phyloP scores from a whole-genome alignment of 2,329 filamentous ascomycete genomes.

The Calonectria honghensis region DNA sequence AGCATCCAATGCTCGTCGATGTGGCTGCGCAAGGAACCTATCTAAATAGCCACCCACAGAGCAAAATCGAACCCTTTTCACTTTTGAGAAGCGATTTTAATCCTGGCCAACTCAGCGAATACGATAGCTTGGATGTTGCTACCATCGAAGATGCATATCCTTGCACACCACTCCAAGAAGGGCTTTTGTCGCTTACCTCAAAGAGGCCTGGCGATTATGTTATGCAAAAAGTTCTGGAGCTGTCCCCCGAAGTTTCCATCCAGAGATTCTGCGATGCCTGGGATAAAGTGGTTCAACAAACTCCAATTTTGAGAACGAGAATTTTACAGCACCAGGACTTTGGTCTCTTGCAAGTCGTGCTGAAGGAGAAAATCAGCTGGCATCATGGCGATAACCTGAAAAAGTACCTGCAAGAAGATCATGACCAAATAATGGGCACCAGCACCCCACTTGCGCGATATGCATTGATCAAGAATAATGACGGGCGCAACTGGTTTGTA shows the following conservation, averaged over 20 bases:
- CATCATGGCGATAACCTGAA: not conserved
- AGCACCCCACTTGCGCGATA: constrained; percentile 32
- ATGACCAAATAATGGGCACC: constrained; percentile 17
- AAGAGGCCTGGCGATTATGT: constrained; percentile 44
- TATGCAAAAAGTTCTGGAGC: constrained; percentile 37
- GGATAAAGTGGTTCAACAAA: constrained; percentile 24
- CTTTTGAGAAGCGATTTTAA: not conserved
- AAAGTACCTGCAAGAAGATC: constrained; percentile 23
- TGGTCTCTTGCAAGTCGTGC: constrained; percentile 37
- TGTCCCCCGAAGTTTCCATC: constrained; percentile 32
- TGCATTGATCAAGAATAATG: not conserved
- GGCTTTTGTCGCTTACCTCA: constrained; percentile 57
- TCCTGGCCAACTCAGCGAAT: not conserved
- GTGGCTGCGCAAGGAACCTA: constrained; percentile 46
- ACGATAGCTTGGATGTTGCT: not conserved
- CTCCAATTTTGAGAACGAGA: constrained; percentile 63
- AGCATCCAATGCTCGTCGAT: constrained; percentile 2
- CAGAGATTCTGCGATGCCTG: constrained; percentile 40
- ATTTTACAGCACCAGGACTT: not conserved
- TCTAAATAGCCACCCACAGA: constrained; percentile 30
- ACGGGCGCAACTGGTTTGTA: constrained; percentile 40
- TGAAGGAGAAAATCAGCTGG: constrained; percentile 25
- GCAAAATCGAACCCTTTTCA: not conserved
- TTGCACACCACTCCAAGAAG: constrained; percentile 60
- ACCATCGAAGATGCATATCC: constrained; percentile 58